phyloP scores from a whole-genome alignment of 1,139 yeast genomes.

The Geotrichum carabidarum region DNA sequence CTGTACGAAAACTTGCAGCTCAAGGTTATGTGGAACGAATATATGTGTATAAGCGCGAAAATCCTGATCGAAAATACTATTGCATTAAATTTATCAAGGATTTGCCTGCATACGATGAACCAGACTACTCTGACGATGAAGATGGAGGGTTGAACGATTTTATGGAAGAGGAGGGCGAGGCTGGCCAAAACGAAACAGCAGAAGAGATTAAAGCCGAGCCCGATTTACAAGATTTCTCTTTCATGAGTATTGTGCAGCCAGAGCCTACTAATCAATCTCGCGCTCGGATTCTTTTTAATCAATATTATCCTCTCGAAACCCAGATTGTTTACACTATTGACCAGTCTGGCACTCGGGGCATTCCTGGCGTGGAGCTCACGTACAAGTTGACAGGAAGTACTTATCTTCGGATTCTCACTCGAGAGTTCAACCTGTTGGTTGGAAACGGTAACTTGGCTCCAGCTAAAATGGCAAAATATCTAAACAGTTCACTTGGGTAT shows the following conservation, averaged over 20 bases:
- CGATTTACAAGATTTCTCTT: constrained; percentile 11
- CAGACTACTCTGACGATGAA: constrained; percentile 27
- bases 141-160: constrained; percentile 37
- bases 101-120: constrained; percentile 32
- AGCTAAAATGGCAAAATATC: constrained; percentile 24
- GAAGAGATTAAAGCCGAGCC: constrained; percentile 29
- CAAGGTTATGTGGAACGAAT: constrained; percentile 56
- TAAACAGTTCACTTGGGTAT: constrained; percentile 31
- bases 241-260: constrained; percentile 7
- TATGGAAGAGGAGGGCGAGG: constrained; percentile 32
- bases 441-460: constrained; percentile 37
- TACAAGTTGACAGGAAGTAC: constrained; percentile 50
- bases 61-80: constrained; percentile 45
- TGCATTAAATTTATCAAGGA: constrained; percentile 60
- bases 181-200: constrained; percentile 31
- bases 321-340: constrained; percentile 54
- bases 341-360: constrained; percentile 44
- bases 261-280: constrained; percentile 3
- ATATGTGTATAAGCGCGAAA: constrained; percentile 49
- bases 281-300: constrained; percentile 39
- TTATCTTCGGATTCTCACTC: constrained; percentile 48
- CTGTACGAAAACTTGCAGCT: constrained; percentile 48
- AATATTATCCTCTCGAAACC: constrained; percentile 55
- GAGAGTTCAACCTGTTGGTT: constrained; percentile 45
- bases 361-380: constrained; percentile 53